These are phyloP conservation scores for Diversispora epigaea DNA, from an alignment of 192 early-diverging fungal species.

Conservation along the genomic window DNA sequence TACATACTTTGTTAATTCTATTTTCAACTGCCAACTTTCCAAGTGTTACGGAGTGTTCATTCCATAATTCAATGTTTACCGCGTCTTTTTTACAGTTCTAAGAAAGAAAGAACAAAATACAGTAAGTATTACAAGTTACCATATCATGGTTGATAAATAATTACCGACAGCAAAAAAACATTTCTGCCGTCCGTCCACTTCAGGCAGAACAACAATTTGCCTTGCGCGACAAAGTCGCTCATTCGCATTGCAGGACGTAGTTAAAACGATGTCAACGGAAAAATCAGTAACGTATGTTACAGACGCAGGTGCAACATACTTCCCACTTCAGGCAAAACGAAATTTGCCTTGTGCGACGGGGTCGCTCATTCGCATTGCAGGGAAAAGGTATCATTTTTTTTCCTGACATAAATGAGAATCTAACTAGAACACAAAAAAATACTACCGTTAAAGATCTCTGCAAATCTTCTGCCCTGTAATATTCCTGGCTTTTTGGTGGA, in stretches of 20 bases:
- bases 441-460: conserved; percentile 6
- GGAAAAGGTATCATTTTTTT: not conserved
- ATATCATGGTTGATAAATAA: not conserved
- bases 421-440: not conserved
- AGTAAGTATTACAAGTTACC: conserved; percentile 3
- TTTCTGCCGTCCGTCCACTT: too few species aligned
- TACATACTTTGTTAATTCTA: conserved; percentile 22
- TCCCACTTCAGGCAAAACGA: conserved; percentile 26
- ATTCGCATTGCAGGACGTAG: not conserved
- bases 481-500: not conserved
- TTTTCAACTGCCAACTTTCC: conserved; percentile 22
- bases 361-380: conserved; percentile 18
- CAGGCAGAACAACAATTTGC: too few species aligned
- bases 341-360: conserved; percentile 19
- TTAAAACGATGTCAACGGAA: conserved; percentile 15
- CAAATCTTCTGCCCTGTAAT: conserved; percentile 2
- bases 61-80: conserved; percentile 19
- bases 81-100: conserved; percentile 11
- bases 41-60: conserved; percentile 10
- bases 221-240: conserved; percentile 26
- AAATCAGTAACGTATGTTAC: not conserved
- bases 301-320: not conserved
- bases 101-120: conserved; percentile 2
- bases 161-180: too few species aligned
- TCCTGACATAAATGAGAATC: not conserved